These are phyloP conservation scores for Nemania bipapillata DNA, from an alignment of 2,329 filamentous ascomycete genomes.

Conservation along the genomic window DNA sequence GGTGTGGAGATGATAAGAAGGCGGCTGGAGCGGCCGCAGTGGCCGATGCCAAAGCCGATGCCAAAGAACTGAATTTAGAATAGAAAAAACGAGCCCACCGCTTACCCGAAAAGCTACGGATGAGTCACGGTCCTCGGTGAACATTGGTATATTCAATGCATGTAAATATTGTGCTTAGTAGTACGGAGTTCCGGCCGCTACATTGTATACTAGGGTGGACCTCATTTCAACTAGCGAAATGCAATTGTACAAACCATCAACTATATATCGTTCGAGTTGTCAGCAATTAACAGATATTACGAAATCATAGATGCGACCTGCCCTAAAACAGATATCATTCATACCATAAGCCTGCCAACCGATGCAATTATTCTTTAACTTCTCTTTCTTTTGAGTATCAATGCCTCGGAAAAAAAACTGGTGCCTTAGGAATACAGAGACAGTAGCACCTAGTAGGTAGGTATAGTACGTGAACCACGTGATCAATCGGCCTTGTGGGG, in stretches of 20 bases:
- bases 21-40: constrained; percentile 42
- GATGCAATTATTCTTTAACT: too few relatives aligned
- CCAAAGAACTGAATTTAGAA: constrained; percentile 48
- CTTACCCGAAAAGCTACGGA: neutral
- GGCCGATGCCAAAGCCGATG: constrained; percentile 39
- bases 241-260: constrained; percentile 14
- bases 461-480: constrained; percentile 17
- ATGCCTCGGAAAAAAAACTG: too few relatives aligned
- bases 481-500: constrained; percentile 22
- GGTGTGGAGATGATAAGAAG: constrained; percentile 71
- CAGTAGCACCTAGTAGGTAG: too few relatives aligned
- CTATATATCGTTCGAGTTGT: neutral
- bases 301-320: too few relatives aligned
- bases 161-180: constrained; percentile 7
- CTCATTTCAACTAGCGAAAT: constrained; percentile 8
- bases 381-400: too few relatives aligned
- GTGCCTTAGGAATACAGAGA: too few relatives aligned
- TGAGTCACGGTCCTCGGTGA: neutral
- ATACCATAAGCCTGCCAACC: too few relatives aligned
- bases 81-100: constrained; percentile 42
- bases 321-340: too few relatives aligned
- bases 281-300: too few relatives aligned
- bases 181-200: constrained; percentile 27
- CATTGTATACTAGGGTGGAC: constrained; percentile 26
- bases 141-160: constrained; percentile 5